A percentile compares a stretch with the other conserved stretches of the same genome.
Conservation (phyloP, 176 grass and related monocot species). For the Hordeum vulgare region DNA sequence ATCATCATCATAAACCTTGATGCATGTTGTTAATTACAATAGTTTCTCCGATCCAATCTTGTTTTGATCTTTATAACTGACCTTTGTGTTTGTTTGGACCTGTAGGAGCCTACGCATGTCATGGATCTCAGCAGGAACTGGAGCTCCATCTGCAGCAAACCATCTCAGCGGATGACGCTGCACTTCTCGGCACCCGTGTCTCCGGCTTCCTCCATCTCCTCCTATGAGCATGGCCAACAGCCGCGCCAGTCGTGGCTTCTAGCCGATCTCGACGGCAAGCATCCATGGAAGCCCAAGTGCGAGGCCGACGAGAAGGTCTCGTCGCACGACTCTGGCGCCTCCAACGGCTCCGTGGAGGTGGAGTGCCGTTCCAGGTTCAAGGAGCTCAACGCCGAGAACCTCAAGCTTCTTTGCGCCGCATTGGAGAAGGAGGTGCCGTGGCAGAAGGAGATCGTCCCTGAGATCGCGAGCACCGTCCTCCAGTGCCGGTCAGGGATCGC, state of each 20-base stretch:
- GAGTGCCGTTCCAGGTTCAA: constrained; percentile 74
- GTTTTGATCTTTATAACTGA: not conserved
- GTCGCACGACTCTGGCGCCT: constrained; percentile 36
- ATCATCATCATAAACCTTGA: not conserved
- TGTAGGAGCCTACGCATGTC: constrained; percentile 33
- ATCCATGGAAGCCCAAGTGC: constrained; percentile 49
- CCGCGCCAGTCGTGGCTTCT: constrained; percentile 43
- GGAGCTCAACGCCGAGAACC: constrained; percentile 87
- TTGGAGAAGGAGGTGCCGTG: constrained; percentile 82
- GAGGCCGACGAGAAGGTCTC: constrained; percentile 6
- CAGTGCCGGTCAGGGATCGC: constrained; percentile 78
- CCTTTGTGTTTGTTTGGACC: not conserved
- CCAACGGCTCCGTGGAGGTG: constrained; percentile 56
- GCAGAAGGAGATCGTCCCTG: constrained; percentile 77
- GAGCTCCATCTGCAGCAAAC: constrained; percentile 39
- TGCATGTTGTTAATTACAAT: not conserved
- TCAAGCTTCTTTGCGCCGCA: constrained; percentile 68
- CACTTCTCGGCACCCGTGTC: constrained; percentile 46
- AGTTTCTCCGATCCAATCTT: not conserved
- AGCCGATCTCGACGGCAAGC: constrained; percentile 13
- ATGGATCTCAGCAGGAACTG: constrained; percentile 58
- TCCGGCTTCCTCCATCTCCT: constrained; percentile 47
- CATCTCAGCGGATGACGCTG: constrained; percentile 38
- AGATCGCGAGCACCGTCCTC: constrained; percentile 64
- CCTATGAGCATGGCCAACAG: constrained; percentile 33